phyloP scores from a whole-genome alignment of 2,329 filamentous ascomycete genomes.

The Stachybotrys elegans region DNA sequence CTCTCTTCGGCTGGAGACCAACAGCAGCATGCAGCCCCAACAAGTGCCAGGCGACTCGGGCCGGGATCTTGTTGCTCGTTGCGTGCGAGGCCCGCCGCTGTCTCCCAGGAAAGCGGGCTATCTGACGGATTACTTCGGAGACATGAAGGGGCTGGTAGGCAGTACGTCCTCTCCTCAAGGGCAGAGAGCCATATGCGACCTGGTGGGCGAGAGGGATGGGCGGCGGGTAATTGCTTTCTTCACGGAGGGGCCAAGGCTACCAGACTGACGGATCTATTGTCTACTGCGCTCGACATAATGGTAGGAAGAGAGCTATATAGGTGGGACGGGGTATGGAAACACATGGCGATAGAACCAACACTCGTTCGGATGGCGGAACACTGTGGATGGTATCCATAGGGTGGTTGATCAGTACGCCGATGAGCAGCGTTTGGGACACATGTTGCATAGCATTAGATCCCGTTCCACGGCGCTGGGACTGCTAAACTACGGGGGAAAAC shows the following conservation, averaged over 20 bases:
- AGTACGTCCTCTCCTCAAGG: slow-evolving; percentile 13
- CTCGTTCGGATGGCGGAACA: no score
- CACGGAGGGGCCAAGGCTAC: slow-evolving; percentile 12
- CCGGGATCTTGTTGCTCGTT: slow-evolving; percentile 15
- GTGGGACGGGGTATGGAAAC: no score
- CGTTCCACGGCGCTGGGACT: neutral
- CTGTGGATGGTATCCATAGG: no score
- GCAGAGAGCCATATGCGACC: slow-evolving; percentile 14
- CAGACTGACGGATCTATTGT: slow-evolving; percentile 1
- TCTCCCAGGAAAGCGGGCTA: slow-evolving; percentile 18
- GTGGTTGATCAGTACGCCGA: no score
- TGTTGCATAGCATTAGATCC: no score
- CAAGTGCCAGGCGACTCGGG: neutral
- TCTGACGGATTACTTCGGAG: slow-evolving; percentile 20
- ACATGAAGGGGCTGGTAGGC: slow-evolving; percentile 19
- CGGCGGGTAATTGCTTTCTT: slow-evolving; percentile 24
- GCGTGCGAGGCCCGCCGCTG: slow-evolving; percentile 21
- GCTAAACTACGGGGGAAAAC: no score
- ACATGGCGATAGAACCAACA: no score
- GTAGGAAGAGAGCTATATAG: no score
- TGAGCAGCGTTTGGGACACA: no score
- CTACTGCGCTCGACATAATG: no score
- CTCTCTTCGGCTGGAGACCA: slow-evolving; percentile 27
- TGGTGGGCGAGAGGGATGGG: slow-evolving; percentile 24
- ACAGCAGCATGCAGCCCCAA: no score